Evolutionary conservation across 1,139 yeast species (phyloP).

Genomic region (Pichia sp.): DNA sequence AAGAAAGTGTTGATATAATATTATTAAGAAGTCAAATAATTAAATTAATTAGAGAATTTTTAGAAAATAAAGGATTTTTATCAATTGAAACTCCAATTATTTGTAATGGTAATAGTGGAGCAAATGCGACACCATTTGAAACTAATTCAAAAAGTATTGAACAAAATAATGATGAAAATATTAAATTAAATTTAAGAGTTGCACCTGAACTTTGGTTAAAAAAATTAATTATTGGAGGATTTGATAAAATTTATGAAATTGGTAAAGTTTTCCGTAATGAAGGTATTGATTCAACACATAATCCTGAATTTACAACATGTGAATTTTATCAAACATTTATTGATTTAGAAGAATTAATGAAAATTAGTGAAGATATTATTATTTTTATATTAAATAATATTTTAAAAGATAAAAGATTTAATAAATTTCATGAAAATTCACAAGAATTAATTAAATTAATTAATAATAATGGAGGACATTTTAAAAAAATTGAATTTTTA

Average conservation of each 20-base stretch:
- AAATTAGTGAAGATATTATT: constrained; percentile 56
- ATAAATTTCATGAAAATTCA: constrained; percentile 27
- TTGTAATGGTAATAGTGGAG: constrained; percentile 72
- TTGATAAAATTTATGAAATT: constrained; percentile 79
- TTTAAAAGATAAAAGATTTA: constrained; percentile 14
- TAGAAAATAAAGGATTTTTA: constrained; percentile 50
- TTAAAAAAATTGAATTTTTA: constrained; percentile 49
- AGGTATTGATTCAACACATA: constrained; percentile 88
- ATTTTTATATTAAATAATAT: constrained; percentile 30
- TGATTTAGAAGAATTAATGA: constrained; percentile 59
- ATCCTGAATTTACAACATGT: constrained; percentile 92
- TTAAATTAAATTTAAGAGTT: constrained; percentile 59
- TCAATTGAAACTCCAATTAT: constrained; percentile 89
- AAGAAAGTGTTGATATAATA: constrained; percentile 42
- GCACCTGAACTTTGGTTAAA: constrained; percentile 96
- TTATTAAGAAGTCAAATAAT: constrained; percentile 50
- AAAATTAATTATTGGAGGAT: constrained; percentile 71
- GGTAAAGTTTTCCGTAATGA: constrained; percentile 87
- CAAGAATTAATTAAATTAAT: constrained; percentile 13
- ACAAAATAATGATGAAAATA: constrained; percentile 24
- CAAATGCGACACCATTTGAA: constrained; percentile 76
- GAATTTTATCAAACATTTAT: constrained; percentile 87
- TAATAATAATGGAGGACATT: constrained; percentile 28
- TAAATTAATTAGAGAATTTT: constrained; percentile 49
- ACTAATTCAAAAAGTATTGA: constrained; percentile 50